These are phyloP conservation scores for Trichoderma breve DNA, from an alignment of 2,329 filamentous ascomycete genomes.

Conservation along the genomic window DNA sequence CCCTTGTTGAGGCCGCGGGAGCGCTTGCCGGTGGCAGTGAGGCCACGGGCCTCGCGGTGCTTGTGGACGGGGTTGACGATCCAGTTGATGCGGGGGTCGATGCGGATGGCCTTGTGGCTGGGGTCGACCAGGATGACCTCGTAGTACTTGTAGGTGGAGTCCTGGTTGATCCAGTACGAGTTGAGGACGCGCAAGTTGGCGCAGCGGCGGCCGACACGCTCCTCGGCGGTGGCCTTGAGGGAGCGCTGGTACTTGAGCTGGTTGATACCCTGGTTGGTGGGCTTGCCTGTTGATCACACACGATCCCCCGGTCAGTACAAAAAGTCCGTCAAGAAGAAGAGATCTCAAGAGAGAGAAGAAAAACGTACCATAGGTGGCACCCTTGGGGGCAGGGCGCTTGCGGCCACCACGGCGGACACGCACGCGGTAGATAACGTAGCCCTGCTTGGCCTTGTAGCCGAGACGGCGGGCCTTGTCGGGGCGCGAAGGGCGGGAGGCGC, in stretches of 20 bases:
- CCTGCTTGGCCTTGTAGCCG: constrained; percentile 99
- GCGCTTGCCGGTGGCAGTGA: constrained; percentile 99
- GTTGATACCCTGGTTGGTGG: constrained; percentile 99
- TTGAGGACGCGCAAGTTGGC: constrained; percentile 99
- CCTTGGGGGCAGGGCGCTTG: constrained; percentile 95
- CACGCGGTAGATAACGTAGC: constrained; percentile 99
- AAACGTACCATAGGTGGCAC: constrained; percentile 92
- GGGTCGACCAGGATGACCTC: constrained; percentile 99
- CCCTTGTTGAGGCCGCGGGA: constrained; percentile 99
- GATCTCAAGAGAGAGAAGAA: background rate
- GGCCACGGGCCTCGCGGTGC: constrained; percentile 97
- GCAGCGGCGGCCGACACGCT: constrained; percentile 98
- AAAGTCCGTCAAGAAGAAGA: background rate
- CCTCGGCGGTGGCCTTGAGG: constrained; percentile 95
- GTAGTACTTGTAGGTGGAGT: constrained; percentile 99
- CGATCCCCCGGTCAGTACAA: background rate
- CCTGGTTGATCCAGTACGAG: constrained; percentile 99
- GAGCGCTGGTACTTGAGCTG: constrained; percentile 99
- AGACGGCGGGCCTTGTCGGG: constrained; percentile 99
- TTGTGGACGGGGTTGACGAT: constrained; percentile 99
- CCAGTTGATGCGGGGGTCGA: constrained; percentile 99
- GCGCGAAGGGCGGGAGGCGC: constrained; percentile 94
- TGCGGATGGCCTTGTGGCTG: constrained; percentile 99
- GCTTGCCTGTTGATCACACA: constrained; percentile 70
- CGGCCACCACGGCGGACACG: constrained; percentile 98